Evolutionary conservation across 2,329 filamentous ascomycete species (phyloP), one percentile per base, ranked within the genome.

Genomic region (Aureobasidium zeae): DNA sequence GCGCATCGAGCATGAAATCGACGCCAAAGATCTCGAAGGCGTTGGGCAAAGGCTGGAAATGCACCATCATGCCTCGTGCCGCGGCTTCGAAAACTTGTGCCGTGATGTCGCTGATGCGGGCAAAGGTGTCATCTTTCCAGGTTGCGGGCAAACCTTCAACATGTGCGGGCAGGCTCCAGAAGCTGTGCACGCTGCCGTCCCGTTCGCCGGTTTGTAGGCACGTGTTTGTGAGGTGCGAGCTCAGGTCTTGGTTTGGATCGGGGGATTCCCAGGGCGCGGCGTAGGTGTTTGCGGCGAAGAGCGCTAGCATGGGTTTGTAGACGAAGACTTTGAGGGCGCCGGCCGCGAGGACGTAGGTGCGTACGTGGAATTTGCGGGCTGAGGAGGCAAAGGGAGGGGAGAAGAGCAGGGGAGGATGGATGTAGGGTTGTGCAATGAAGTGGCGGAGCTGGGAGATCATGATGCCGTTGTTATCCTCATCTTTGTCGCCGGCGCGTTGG

Each of bases 401-500:
- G 16, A 89, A 67, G 10, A 95, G 73, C 3, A 96, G 74, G 0
- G 89, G 88, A 2, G 83, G 85, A 61, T 94, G 77, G 55, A 98
- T 89, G 63, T 98, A 98, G 1, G 86, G 86, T 63, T 98, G 91
- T 4, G 83, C 88, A 56, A 96, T 79, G 66, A 98, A 98, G 67
- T 98, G 89, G 47, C 91, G 83, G 37, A 98, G 79, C 58, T 95
- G 87, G 1, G 85, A 91, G 3, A 89, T 86, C 45, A 86, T 82
- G 52, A 95, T 83, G 53, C 70, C 72, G 30, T 70, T 62, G 10
- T 54, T 52, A 3, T 58, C 52, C 5, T 70, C 67, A 17, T 60
- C 60, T 17, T 61, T 58, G 3, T 58, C 61, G 2, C 58, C 59
- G 49, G n/a, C 55, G 21, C 59, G 56, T 5, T 62, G 58, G 3